Conservation (phyloP, 1,284 basidiomycete species). For the Agaricales sp. region DNA sequence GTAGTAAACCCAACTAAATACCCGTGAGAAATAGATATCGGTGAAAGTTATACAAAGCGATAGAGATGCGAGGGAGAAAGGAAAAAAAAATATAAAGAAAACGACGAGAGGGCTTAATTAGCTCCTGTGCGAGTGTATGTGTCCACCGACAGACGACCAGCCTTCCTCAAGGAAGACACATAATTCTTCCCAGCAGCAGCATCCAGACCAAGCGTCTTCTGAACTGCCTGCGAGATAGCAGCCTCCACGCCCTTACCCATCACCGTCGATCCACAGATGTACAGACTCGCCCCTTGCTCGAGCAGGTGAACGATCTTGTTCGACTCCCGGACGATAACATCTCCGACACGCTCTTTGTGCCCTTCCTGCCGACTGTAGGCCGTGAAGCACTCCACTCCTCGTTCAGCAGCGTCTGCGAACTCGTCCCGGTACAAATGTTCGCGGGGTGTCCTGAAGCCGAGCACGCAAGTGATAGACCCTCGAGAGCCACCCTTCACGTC, state of each 20-base stretch:
- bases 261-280: neutral
- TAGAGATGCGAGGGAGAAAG: neutral
- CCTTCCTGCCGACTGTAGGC: neutral
- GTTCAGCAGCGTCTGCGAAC: neutral
- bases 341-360: neutral
- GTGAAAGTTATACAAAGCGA: neutral
- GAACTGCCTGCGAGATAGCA: neutral
- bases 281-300: neutral
- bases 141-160: neutral
- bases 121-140: neutral
- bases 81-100: neutral
- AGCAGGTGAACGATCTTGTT: conserved; percentile 2
- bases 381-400: neutral
- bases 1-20: too few relatives aligned
- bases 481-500: neutral
- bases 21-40: too few relatives aligned
- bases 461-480: neutral
- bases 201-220: neutral
- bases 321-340: neutral
- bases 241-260: conserved; percentile 1
- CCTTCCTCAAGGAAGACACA: neutral
- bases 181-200: neutral
- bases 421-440: neutral
- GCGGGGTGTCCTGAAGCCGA: neutral
- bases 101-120: neutral